Conservation (phyloP, 148 eudicot species). For the Arctostaphylos glauca region DNA sequence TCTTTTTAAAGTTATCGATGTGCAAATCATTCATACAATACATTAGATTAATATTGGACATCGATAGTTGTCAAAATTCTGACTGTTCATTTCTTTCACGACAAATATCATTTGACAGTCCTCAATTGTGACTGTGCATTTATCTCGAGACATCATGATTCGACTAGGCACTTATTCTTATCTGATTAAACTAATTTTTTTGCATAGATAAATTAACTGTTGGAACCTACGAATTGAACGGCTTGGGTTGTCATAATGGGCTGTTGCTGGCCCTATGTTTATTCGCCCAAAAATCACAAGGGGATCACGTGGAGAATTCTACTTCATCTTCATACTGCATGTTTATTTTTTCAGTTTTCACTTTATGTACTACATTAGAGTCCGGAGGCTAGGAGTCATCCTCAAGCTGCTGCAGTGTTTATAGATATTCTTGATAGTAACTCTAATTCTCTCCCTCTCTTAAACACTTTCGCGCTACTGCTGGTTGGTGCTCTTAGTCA, state of each 20-base stretch:
- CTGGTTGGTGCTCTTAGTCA: too few species aligned
- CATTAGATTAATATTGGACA: not conserved
- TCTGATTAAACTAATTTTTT: not conserved
- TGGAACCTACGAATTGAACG: not conserved
- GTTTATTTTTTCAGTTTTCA: not conserved
- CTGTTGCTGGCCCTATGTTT: not conserved
- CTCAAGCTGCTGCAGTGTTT: not conserved
- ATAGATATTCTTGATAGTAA: not conserved
- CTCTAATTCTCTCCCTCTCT: not conserved
- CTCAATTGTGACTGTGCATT: not conserved
- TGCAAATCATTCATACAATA: not conserved
- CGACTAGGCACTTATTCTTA: not conserved
- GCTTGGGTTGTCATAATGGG: not conserved
- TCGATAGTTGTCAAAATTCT: not conserved
- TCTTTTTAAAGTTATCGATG: not conserved
- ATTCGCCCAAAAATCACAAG: too few species aligned
- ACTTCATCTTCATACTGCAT: too few species aligned
- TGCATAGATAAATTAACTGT: not conserved
- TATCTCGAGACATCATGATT: not conserved
- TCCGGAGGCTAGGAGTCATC: not conserved
- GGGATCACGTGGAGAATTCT: too few species aligned
- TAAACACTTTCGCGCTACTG: not conserved
- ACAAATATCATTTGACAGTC: not conserved
- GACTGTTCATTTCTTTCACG: not conserved
- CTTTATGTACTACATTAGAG: not conserved